phyloP scores from a whole-genome alignment of 2,329 filamentous ascomycete genomes.

The Diaporthe humulicola region DNA sequence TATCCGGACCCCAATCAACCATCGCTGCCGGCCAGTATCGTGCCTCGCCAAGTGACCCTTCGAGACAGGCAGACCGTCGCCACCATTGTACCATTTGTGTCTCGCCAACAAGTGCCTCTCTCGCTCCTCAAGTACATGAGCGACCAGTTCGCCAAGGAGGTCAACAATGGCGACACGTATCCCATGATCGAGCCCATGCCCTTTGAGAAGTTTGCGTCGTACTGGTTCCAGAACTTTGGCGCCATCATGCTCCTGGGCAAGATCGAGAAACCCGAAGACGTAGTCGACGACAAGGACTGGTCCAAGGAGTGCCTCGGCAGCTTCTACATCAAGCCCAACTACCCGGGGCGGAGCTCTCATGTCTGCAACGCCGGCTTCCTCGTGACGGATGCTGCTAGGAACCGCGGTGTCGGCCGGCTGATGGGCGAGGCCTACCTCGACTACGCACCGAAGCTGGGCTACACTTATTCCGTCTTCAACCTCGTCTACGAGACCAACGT shows the following conservation, averaged over 20 bases:
- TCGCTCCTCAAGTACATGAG: constrained; percentile 83
- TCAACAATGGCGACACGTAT: constrained; percentile 92
- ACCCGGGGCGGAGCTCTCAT: constrained; percentile 90
- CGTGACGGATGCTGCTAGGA: constrained; percentile 79
- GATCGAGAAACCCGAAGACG: constrained; percentile 72
- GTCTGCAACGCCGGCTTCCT: constrained; percentile 89
- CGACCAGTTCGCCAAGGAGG: constrained; percentile 89
- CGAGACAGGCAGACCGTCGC: constrained; percentile 87
- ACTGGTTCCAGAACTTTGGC: constrained; percentile 94
- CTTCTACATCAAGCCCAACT: constrained; percentile 96
- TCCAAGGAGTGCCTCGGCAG: constrained; percentile 85
- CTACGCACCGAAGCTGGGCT: constrained; percentile 85
- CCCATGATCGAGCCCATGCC: constrained; percentile 85
- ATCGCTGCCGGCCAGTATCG: constrained; percentile 76
- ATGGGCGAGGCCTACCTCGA: constrained; percentile 84
- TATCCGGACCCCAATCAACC: constrained; percentile 74
- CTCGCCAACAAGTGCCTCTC: constrained; percentile 80
- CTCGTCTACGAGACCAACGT: constrained; percentile 95
- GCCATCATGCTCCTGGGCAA: constrained; percentile 89
- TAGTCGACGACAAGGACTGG: constrained; percentile 78
- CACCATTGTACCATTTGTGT: constrained; percentile 85
- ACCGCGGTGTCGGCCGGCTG: constrained; percentile 79
- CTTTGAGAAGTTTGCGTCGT: constrained; percentile 80
- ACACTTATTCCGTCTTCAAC: constrained; percentile 94
- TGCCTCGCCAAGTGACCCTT: constrained; percentile 82